Evolutionary conservation across 78 protist genomes (phyloP).

Genomic region (Dictyostelium discoideum): DNA sequence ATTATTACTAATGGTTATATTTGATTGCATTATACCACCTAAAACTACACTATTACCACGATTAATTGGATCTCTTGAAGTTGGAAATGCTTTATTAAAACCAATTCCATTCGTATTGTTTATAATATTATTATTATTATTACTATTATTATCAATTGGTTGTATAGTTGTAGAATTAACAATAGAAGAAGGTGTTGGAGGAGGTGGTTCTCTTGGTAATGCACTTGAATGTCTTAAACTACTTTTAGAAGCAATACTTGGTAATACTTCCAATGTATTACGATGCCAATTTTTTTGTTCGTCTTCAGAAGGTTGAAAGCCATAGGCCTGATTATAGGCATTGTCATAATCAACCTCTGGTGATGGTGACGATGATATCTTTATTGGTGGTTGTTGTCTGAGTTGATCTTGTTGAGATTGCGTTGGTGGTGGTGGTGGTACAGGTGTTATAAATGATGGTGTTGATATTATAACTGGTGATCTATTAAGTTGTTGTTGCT

Average conservation of each 20-base stretch:
- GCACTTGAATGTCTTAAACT: background rate
- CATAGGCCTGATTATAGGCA: constrained; percentile 35
- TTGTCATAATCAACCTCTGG: background rate
- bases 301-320: constrained; percentile 8
- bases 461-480: constrained; percentile 22
- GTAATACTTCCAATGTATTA: background rate
- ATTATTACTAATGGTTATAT: background rate
- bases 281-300: constrained; percentile 23
- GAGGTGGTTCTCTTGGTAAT: background rate
- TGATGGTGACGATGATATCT: background rate
- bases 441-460: constrained; percentile 24
- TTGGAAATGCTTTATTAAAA: constrained; percentile 21
- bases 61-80: background rate
- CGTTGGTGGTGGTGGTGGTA: constrained; percentile 18
- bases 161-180: background rate
- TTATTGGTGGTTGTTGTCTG: background rate
- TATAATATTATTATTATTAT: no score
- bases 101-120: background rate
- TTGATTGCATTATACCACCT: background rate
- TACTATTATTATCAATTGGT: background rate
- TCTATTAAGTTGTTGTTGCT: background rate
- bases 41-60: background rate
- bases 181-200: background rate
- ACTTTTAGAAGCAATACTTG: background rate
- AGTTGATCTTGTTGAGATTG: background rate